Evolutionary conservation across 2,329 filamentous ascomycete genomes (phyloP).

Genomic region (Cytospora mali): DNA sequence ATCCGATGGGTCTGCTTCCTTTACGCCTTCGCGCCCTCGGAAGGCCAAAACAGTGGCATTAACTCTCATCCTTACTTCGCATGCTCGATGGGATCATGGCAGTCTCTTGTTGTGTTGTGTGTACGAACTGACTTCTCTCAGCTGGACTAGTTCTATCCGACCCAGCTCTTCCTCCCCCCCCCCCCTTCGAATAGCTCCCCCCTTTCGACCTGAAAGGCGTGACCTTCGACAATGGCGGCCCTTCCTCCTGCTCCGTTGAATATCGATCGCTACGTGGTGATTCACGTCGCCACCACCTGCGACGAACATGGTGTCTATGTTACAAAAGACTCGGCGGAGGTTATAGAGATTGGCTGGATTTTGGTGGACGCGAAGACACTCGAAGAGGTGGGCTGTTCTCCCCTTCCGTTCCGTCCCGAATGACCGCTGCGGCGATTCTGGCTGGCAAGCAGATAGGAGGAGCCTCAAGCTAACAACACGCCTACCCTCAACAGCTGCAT

Average conservation of each 20-base stretch:
- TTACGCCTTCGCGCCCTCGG: neutral
- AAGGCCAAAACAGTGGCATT: neutral
- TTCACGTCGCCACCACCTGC: constrained; percentile 97
- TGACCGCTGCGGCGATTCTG: constrained; percentile 7
- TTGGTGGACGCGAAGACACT: constrained; percentile 87
- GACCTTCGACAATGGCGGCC: constrained; percentile 43
- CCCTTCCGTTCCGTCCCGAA: constrained; percentile 3
- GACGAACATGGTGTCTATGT: constrained; percentile 99
- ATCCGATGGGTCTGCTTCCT: neutral
- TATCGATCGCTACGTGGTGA: constrained; percentile 95
- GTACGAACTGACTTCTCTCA: constrained; percentile 17
- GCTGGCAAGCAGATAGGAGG: constrained; percentile 24
- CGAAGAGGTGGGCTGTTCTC: constrained; percentile 73
- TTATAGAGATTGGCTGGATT: constrained; percentile 99
- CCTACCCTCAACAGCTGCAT: constrained; percentile 67
- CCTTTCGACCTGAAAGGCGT: constrained; percentile 6
- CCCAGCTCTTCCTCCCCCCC: constrained; percentile 9
- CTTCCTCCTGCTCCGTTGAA: constrained; percentile 62
- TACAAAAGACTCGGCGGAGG: constrained; percentile 98
- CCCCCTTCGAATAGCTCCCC: constrained; percentile 16
- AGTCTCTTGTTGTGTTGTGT: neutral
- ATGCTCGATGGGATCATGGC: neutral
- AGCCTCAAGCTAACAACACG: constrained; percentile 13
- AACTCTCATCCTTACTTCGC: neutral
- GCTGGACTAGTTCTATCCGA: constrained; percentile 15